Evolutionary conservation across 306 rosid species (phyloP).

Genomic region (Cercis canadensis): DNA sequence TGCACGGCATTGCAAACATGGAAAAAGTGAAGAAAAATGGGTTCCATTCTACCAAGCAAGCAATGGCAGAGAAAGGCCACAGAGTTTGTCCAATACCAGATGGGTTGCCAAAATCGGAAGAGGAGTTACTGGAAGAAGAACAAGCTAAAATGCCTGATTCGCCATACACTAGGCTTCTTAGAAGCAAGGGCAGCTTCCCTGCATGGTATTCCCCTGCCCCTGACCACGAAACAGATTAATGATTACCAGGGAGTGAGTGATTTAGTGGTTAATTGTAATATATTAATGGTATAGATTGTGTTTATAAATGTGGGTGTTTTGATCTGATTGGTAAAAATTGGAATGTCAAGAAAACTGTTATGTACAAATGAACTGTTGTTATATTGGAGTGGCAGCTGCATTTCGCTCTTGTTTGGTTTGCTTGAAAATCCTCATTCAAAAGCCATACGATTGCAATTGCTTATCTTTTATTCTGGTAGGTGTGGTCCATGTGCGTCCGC

Average conservation of each 20-base stretch:
- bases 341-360: not conserved
- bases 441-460: too few species aligned
- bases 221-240: conserved; percentile 86
- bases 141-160: conserved; percentile 79
- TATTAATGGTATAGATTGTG: too few species aligned
- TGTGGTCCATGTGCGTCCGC: too few species aligned
- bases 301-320: conserved; percentile 1
- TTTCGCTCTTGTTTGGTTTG: not conserved
- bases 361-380: conserved; percentile 4
- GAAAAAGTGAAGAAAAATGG: conserved; percentile 51
- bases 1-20: conserved; percentile 66
- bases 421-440: not conserved
- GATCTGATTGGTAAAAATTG: not conserved
- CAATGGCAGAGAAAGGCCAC: conserved; percentile 17
- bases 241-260: not conserved
- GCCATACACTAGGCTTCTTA: conserved; percentile 67
- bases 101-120: conserved; percentile 80
- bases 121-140: conserved; percentile 80
- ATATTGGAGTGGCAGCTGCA: not conserved
- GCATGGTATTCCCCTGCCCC: conserved; percentile 87
- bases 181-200: conserved; percentile 74
- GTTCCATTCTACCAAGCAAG: conserved; percentile 24
- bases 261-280: not conserved
- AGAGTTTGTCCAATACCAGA: conserved; percentile 70
- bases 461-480: too few species aligned